Evolutionary conservation across 2,329 filamentous ascomycete genomes (phyloP), one percentile per base, ranked within the genome.

Genomic region (Phoma sp.): DNA sequence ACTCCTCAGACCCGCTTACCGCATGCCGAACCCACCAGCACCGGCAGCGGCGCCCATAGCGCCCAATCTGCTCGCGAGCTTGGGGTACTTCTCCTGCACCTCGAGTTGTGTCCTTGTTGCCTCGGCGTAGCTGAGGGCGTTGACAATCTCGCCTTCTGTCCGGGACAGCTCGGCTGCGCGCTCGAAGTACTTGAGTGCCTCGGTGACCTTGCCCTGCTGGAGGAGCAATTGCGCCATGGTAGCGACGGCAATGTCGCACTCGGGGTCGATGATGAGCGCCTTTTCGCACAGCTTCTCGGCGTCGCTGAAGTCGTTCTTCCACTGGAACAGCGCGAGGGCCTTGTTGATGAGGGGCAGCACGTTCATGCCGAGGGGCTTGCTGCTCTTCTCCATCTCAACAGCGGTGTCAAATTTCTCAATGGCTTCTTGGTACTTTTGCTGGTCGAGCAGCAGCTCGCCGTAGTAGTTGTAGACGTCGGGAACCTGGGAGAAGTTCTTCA

Each of bases 401-500:
- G 95, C 95, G 21, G 88, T 95, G 76, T 99, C 95, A 71, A 99
- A 99, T 80, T 97, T 96, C 80, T 96, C 91, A 60, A 99, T 92
- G 21, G 95, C 95, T 75, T 99, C 93, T 54, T 91, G 83, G 78
- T 89, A 98, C 78, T 97, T 96, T 77, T 92, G 89, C 81, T 98
- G 95, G 81, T 99, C 95, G 47, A 99, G 87, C 53, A 99, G 84
- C 51, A 99, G 84, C 81, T 99, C 95, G 69, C 95, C 95, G 71
- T 96, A 98, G 85, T 99, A 99, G 84, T 99, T 99, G 84, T 98
- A 99, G 33, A 98, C 95, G 73, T 99, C 95, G 5, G 93, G 93
- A 10, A 96, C 91, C 74, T 93, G 91, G 71, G 92, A 90, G 73
- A 99, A 99, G 80, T 96, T 97, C 88, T 98, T 99, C 77, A 97